These are phyloP conservation scores for Penicillium lividum DNA, from an alignment of 495 filamentous ascomycete genomes.

Conservation along the genomic window DNA sequence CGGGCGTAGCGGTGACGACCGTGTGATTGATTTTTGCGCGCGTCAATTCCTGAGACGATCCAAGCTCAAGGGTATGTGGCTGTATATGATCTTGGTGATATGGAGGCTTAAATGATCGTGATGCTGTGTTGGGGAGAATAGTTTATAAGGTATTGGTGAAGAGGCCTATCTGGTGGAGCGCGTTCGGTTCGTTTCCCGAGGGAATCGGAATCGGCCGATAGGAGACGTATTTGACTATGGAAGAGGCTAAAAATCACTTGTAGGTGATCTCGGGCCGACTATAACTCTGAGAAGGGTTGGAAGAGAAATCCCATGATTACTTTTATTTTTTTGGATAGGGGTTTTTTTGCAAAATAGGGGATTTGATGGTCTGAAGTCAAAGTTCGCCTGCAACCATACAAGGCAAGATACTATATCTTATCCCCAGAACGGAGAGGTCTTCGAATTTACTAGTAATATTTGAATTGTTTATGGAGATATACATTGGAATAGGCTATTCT, in stretches of 20 bases:
- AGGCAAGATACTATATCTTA: not conserved
- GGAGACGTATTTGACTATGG: slow-evolving; percentile 2
- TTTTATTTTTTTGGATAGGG: not conserved
- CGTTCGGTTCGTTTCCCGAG: slow-evolving; percentile 22
- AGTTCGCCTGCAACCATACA: not conserved
- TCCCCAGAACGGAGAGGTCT: not conserved
- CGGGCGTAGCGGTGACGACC: not conserved
- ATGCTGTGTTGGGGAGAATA: not conserved
- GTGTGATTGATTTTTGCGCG: not conserved
- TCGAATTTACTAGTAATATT: no score
- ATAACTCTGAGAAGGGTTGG: not conserved
- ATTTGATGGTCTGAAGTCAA: not conserved
- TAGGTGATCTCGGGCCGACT: slow-evolving; percentile 5
- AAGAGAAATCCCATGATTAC: not conserved
- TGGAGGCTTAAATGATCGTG: not conserved
- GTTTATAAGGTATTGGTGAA: not conserved
- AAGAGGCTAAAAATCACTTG: slow-evolving; percentile 2
- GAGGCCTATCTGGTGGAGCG: slow-evolving; percentile 16
- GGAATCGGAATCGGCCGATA: slow-evolving; percentile 36
- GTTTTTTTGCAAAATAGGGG: not conserved
- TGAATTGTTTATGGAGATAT: no score
- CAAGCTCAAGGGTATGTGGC: not conserved
- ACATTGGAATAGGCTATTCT: no score
- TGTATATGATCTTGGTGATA: not conserved
- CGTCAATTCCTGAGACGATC: not conserved